A percentile compares a stretch with the other conserved stretches of the same genome.
Conservation (phyloP, 2,329 filamentous ascomycete genomes). For the Neonectria faginata region DNA sequence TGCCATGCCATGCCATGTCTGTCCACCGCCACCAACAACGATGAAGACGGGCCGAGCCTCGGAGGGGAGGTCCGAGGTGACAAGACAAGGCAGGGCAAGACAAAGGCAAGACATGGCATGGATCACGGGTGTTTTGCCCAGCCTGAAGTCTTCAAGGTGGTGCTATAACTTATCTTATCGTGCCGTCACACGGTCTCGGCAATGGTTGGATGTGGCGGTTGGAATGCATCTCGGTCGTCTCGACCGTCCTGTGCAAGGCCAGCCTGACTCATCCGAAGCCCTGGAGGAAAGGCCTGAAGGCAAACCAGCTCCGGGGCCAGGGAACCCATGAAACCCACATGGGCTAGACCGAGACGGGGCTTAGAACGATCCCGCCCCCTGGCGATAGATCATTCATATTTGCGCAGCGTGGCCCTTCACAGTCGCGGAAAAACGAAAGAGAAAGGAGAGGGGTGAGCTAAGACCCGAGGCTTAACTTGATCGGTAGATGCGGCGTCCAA, state of each 20-base stretch:
- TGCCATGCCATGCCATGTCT: constrained; percentile 1
- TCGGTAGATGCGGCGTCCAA: constrained; percentile 12
- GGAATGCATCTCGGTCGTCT: constrained; percentile 6
- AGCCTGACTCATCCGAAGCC: neutral
- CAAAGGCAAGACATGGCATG: neutral
- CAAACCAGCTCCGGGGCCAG: constrained; percentile 9
- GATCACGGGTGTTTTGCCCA: neutral
- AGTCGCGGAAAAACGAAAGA: neutral
- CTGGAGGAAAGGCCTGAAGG: neutral
- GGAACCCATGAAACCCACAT: constrained; percentile 31
- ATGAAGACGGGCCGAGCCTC: constrained; percentile 4
- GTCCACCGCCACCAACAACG: neutral
- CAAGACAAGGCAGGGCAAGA: neutral
- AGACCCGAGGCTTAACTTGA: constrained; percentile 9
- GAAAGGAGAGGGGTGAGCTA: neutral
- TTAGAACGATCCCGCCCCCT: neutral
- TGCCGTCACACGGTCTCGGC: neutral
- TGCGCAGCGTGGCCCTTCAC: neutral
- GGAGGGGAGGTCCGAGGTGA: constrained; percentile 1
- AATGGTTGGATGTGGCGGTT: neutral
- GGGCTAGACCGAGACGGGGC: constrained; percentile 38
- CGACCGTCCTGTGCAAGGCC: neutral
- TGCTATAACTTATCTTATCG: constrained; percentile 1
- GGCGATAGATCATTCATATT: constrained; percentile 6
- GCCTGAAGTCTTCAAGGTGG: neutral